Conservation (phyloP, 257 asterid species). For the Nicotiana sylvestris region DNA sequence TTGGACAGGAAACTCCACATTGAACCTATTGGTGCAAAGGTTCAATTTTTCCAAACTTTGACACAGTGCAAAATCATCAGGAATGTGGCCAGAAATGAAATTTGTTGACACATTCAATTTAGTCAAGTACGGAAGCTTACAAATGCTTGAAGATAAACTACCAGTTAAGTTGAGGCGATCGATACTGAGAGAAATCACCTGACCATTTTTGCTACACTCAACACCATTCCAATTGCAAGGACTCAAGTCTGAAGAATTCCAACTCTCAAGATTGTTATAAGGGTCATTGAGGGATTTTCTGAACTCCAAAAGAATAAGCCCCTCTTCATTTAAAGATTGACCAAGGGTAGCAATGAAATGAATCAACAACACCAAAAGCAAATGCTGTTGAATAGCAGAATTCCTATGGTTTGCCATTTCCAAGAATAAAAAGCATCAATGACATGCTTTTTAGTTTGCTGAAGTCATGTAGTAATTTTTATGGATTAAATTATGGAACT, state of each 20-base stretch:
- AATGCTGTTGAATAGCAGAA: conserved; percentile 19
- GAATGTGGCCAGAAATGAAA: conserved; percentile 68
- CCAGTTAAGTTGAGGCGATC: conserved; percentile 60
- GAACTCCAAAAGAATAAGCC: conserved; percentile 60
- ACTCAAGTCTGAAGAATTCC: conserved; percentile 45
- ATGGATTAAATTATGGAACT: neutral
- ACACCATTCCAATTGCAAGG: conserved; percentile 84
- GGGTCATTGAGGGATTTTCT: conserved; percentile 49
- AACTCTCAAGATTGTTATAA: conserved; percentile 48
- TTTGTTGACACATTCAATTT: conserved; percentile 52
- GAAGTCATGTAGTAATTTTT: conserved; percentile 11
- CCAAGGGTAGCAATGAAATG: conserved; percentile 35
- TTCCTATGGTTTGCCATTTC: conserved; percentile 41
- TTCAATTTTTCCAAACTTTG: conserved; percentile 44
- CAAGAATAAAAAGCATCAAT: conserved; percentile 1
- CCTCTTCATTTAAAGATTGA: conserved; percentile 62
- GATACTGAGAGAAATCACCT: conserved; percentile 50
- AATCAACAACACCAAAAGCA: conserved; percentile 29
- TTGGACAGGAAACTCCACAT: conserved; percentile 46
- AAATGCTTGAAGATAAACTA: conserved; percentile 49
- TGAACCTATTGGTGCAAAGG: conserved; percentile 77
- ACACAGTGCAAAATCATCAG: conserved; percentile 41
- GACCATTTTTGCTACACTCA: conserved; percentile 30
- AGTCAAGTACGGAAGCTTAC: conserved; percentile 50
- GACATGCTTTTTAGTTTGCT: neutral